Base-by-base conservation (phyloP, 1,284 basidiomycete species). In the Fomitopsis schrenkii region DNA sequence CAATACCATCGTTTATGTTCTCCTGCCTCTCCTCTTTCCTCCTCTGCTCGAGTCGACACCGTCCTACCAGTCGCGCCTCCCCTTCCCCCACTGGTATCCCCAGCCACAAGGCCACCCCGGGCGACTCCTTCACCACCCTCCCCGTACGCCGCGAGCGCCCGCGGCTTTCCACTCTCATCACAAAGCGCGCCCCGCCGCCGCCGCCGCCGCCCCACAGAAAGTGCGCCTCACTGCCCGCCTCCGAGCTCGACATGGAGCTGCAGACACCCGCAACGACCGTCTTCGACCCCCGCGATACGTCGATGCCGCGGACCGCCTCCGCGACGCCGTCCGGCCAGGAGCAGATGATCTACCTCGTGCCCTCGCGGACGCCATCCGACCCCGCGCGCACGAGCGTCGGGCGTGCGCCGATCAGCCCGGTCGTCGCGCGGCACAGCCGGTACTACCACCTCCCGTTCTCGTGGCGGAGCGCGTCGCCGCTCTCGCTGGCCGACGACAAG, bases 1-100 rank as follows among this genome's bases (percentile, higher is more conserved):
- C 79, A 3, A 68, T 86, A 17, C 85, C 87, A 3, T 82, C 80
- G 45, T 72, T 87, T 22, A 66, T 79, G 36, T 62, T 74, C n/a
- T 80, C 83, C 45, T 65, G 64, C 62, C 58, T 57, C 10, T 55
- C 55, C 26, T 63, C 62, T 48, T 42, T 62, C 42, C 61, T 59
- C 44, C 65, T 65, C 35, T 61, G 64, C 52, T 64, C 63, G 61
- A 42, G 53, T 62, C 66, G 58, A 56, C 63, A 62, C 5, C 62
- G 62, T 19, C 57, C 59, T 54, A 44, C 57, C 58, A 46, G 19
- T 40, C 30, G 30, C 30, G 64, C 28, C 58, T 63, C 63, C 9
- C 61, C 62, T 36, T 40, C 19, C 12, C 61, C 48, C 44, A 17
- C 17, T 17, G 10, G 10, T 1, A 15, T 35, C 46, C 38, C 45